Evolutionary conservation across 139 green algal species (phyloP), one percentile per base, ranked within the genome.

Genomic region (Chlamydomonas sp.): DNA sequence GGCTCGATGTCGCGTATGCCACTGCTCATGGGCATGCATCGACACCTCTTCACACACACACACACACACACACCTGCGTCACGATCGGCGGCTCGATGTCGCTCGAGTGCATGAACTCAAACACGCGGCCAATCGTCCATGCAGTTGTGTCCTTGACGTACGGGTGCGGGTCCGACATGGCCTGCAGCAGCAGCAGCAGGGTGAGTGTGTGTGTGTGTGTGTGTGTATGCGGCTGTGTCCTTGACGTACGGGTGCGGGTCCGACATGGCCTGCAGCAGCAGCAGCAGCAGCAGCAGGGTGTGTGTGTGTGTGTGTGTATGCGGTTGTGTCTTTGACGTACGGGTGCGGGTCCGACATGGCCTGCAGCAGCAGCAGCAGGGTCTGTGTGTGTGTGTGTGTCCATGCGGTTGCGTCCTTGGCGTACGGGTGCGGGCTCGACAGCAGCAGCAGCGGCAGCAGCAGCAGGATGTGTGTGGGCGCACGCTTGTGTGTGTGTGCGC

Each of bases 61-160:
- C n/a, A n/a, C n/a, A n/a, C n/a, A n/a, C n/a, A n/a, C n/a, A n/a
- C n/a, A n/a, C n/a, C n/a, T 30, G 59, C 3, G 67, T 77, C 35
- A 96, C 67, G 35, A 92, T 87, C 39, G 87, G 70, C 2, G 82
- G 75, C 35, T 81, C 64, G 16, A 76, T 74, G 35, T 74, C 70
- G 1, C 76, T 54, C 24, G 79, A 79, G 58, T 96, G 91, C 72
- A 97, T 79, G 76, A 93, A 94, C 82, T 98, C 89, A 74, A 96
- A 97, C 35, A 98, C 95, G 48, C 90, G 87, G 22, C 87, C 90
- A 54, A 98, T 85, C 24, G 93, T 96, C 94, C 94, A 99, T 0
- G 90, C 89, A 24, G 95, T 97, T 1, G 92, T 97, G 78, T 98
- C 90, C 62, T 92, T 86, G 38, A 97, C 91, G 33, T 89, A 72